These are phyloP conservation scores for Colletotrichum sp. DNA, from an alignment of 2,329 filamentous ascomycete species.

Conservation along the genomic window DNA sequence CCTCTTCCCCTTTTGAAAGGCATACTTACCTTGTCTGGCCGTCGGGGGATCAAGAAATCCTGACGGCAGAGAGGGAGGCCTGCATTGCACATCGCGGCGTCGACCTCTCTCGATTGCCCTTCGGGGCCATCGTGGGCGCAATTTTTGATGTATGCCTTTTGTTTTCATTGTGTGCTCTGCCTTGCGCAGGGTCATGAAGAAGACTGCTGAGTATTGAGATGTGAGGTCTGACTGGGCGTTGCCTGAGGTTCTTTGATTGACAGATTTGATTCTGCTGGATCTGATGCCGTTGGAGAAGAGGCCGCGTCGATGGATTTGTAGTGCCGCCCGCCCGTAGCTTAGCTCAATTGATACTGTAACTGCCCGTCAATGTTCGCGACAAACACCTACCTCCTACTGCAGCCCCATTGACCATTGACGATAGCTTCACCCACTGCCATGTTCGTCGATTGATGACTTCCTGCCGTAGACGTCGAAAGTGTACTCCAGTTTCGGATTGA, in stretches of 20 bases:
- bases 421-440: not conserved
- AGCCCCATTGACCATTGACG: not conserved
- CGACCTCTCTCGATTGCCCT: conserved; percentile 18
- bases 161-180: conserved; percentile 18
- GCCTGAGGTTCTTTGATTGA: rapidly evolving
- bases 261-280: rapidly evolving
- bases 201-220: not conserved
- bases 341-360: not conserved
- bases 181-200: conserved; percentile 12
- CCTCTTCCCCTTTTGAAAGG: conserved; percentile 7
- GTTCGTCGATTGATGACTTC: not conserved
- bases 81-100: conserved; percentile 54
- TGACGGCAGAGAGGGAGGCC: conserved; percentile 46
- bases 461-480: not conserved
- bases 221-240: rapidly evolving
- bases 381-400: not conserved
- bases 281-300: rapidly evolving
- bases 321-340: not conserved
- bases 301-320: not conserved
- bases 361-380: not conserved
- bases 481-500: too few relatives aligned
- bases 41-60: conserved; percentile 48
- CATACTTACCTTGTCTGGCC: conserved; percentile 58
- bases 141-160: conserved; percentile 16
- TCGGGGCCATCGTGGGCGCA: conserved; percentile 16